Percentiles rank a stretch among this genome's conserved stretches.
phyloP scores from a whole-genome alignment of 106 monocot genomes.

The Chionographis japonica region DNA sequence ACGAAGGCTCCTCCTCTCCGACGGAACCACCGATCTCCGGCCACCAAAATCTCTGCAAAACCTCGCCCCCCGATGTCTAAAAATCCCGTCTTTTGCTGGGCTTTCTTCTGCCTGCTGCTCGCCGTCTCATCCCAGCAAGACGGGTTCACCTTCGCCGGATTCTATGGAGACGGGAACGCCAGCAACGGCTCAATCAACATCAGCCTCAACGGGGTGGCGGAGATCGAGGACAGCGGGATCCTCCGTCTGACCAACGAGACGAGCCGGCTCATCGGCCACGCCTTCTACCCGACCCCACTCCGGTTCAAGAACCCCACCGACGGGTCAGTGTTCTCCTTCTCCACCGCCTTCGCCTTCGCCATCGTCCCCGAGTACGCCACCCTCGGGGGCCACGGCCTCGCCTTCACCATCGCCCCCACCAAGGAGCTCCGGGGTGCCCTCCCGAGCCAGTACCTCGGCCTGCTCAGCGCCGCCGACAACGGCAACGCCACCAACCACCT shows the following conservation, averaged over 20 bases:
- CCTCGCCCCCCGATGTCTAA: not conserved
- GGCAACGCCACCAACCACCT: constrained; percentile 19
- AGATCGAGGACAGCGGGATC: constrained; percentile 12
- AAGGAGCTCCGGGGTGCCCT: constrained; percentile 3
- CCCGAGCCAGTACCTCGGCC: constrained; percentile 18
- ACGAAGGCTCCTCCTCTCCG: no score
- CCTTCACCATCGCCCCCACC: constrained; percentile 16
- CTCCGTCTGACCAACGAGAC: constrained; percentile 24
- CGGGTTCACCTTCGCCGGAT: constrained; percentile 17
- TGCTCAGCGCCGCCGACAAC: constrained; percentile 11
- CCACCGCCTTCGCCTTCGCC: constrained; percentile 25
- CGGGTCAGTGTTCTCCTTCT: constrained; percentile 15
- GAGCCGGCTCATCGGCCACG: constrained; percentile 23
- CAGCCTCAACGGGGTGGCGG: constrained; percentile 13
- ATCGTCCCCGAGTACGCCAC: constrained; percentile 11
- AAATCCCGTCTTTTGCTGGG: not conserved
- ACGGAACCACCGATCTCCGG: no score
- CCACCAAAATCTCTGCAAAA: no score
- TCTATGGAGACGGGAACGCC: not conserved
- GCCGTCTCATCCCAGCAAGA: constrained; percentile 1
- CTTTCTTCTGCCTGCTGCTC: not conserved
- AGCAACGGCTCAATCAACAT: not conserved
- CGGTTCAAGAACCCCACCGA: constrained; percentile 11
- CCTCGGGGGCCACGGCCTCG: constrained; percentile 16
- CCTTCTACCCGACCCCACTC: constrained; percentile 10